phyloP scores from a whole-genome alignment of 2,329 filamentous ascomycete genomes.

The Exophiala mesophila region DNA sequence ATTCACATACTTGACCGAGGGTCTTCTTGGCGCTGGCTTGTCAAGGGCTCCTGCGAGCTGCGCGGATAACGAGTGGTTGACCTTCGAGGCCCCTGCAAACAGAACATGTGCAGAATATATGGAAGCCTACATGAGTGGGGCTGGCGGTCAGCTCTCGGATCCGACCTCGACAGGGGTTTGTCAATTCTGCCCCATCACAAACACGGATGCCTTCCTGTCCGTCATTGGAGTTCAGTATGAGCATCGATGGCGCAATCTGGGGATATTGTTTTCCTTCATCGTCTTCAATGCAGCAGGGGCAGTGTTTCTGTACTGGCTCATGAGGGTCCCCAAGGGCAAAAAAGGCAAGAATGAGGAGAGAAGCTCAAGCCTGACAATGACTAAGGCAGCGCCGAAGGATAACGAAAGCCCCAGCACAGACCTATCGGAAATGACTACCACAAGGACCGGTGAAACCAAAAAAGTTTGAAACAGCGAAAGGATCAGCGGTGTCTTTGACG shows the following conservation, averaged over 20 bases:
- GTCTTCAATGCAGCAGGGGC: slow-evolving; percentile 58
- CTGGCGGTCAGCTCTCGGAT: slow-evolving; percentile 51
- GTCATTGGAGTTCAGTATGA: slow-evolving; percentile 39
- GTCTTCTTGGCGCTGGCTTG: slow-evolving; percentile 66
- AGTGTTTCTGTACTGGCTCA: slow-evolving; percentile 57
- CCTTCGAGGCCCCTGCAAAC: slow-evolving; percentile 56
- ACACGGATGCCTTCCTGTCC: slow-evolving; percentile 46
- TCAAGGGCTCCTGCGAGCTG: slow-evolving; percentile 63
- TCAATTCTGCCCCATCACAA: not conserved
- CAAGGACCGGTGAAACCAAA: no score
- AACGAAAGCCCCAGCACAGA: no score
- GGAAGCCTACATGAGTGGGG: slow-evolving; percentile 40
- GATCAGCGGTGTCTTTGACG: no score
- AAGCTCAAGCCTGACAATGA: not conserved
- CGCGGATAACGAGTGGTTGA: slow-evolving; percentile 62
- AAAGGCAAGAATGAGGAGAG: slow-evolving; percentile 11
- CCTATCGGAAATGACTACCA: no score
- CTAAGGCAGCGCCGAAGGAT: no score
- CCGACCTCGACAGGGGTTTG: slow-evolving; percentile 29
- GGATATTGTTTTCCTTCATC: slow-evolving; percentile 63
- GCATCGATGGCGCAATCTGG: slow-evolving; percentile 63
- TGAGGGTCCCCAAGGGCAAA: slow-evolving; percentile 47
- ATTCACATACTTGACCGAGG: slow-evolving; percentile 73
- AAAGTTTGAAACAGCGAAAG: no score
- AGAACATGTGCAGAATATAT: slow-evolving; percentile 59